Evolutionary conservation across 176 grass and related monocot species (phyloP).

Genomic region (Alloteropsis semialata): DNA sequence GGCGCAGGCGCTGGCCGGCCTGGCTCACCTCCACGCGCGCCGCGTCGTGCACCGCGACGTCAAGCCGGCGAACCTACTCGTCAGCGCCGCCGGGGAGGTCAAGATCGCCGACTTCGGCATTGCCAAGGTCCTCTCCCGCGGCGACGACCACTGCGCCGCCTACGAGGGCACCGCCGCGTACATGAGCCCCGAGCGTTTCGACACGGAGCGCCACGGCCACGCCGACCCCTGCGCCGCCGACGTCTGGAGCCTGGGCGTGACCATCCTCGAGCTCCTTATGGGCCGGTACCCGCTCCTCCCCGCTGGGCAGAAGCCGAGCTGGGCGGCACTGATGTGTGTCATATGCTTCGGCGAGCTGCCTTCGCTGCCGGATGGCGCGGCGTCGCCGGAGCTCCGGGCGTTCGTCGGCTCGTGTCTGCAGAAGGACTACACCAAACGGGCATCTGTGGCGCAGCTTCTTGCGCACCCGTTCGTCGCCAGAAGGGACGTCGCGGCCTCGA

Average conservation of each 20-base stretch:
- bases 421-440: slow-evolving; percentile 36
- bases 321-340: slow-evolving; percentile 60
- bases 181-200: slow-evolving; percentile 56
- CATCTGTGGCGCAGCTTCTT: slow-evolving; percentile 42
- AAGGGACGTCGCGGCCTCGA: slow-evolving; percentile 21
- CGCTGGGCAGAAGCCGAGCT: slow-evolving; percentile 39
- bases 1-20: slow-evolving; percentile 43
- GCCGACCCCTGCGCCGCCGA: slow-evolving; percentile 44
- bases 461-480: slow-evolving; percentile 41
- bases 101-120: slow-evolving; percentile 54
- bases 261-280: slow-evolving; percentile 38
- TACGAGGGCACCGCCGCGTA: slow-evolving; percentile 51
- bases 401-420: slow-evolving; percentile 46
- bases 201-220: slow-evolving; percentile 31
- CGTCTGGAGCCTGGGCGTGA: slow-evolving; percentile 52
- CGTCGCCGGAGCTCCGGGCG: slow-evolving; percentile 29
- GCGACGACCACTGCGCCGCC: slow-evolving; percentile 21
- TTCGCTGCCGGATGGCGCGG: not conserved
- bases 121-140: slow-evolving; percentile 39
- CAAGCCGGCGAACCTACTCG: slow-evolving; percentile 53
- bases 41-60: slow-evolving; percentile 57
- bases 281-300: slow-evolving; percentile 57
- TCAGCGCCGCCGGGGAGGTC: slow-evolving; percentile 20
- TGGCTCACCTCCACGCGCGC: slow-evolving; percentile 51
- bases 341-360: slow-evolving; percentile 53